Evolutionary conservation across 202 grass and related monocot genomes (phyloP).

Genomic region (Setaria viridis): DNA sequence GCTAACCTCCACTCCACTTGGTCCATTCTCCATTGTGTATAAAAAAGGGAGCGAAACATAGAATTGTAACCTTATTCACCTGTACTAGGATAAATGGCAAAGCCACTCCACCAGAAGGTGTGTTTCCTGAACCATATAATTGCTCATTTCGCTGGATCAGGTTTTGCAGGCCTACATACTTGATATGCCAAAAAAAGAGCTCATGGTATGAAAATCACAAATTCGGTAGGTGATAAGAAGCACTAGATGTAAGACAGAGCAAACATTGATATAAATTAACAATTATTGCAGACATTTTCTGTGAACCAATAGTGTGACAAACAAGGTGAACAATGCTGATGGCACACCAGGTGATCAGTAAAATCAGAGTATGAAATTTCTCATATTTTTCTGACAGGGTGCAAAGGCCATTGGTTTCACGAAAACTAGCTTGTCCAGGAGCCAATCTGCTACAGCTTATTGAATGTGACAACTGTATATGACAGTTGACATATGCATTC

Average conservation of each 20-base stretch:
- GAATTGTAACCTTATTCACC: slow-evolving; percentile 49
- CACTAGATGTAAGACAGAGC: slow-evolving; percentile 21
- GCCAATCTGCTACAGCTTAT: neutral
- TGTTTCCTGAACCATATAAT: slow-evolving; percentile 77
- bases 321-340: slow-evolving; percentile 4
- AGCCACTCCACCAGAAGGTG: slow-evolving; percentile 85
- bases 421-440: neutral
- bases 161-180: slow-evolving; percentile 89
- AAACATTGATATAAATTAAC: neutral
- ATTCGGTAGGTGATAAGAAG: slow-evolving; percentile 14
- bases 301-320: neutral
- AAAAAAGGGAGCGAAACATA: slow-evolving; percentile 27
- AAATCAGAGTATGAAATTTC: neutral
- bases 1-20: neutral
- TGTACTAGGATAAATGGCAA: slow-evolving; percentile 99
- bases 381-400: neutral
- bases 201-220: slow-evolving; percentile 24
- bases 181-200: slow-evolving; percentile 42
- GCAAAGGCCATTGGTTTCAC: neutral
- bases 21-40: neutral
- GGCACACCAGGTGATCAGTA: neutral
- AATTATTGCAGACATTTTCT: slow-evolving; percentile 15
- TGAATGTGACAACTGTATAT: slow-evolving; percentile 1
- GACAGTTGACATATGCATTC: neutral
- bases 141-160: slow-evolving; percentile 81